Base-by-base conservation (phyloP, 768 basidiomycete genomes). In the Podaxis rugospora region DNA sequence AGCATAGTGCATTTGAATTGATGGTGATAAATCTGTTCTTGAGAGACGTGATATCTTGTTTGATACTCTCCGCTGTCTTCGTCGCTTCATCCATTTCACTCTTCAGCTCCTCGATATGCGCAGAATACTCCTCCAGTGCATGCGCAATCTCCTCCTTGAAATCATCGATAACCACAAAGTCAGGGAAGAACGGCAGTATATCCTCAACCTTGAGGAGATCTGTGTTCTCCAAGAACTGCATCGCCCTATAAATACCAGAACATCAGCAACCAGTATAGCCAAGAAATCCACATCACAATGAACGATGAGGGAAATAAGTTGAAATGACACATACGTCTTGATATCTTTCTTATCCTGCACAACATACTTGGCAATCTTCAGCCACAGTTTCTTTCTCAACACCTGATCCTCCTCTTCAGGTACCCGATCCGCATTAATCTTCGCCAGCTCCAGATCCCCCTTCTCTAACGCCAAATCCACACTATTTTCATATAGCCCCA, bases 71-170 rank as follows among this genome's bases (percentile, higher is more conserved):
- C 1, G 97, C 94, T 42, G 87, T 93, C 55, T 81, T 82, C 4
- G 95, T 98, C 18, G 95, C 93, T 49, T 97, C 94, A 70, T 95
- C 91, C 97, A 99, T 99, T 68, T 98, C 97, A 54, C 75, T 83
- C 73, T 95, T 95, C 62, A 99, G 81, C 35, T 78, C 77, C 56
- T 95, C 94, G 50, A 98, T 98, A 66, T 94, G 92, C 16, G 88
- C 83, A 44, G 93, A 92, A 70, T 98, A 98, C 1, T 91, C 91
- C 70, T 99, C 96, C 65, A 99, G 76, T 0, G 97, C 97, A 62
- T 89, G 88, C 53, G 95, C 96, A 65, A 98, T 98, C 75, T 98
- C 96, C 67, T 96, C 92, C 72, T 99, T 99, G 83, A 99, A 98
- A 71, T 98, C 97, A 70, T 98, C 97, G 65, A 99, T 98, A 62